Evolutionary conservation across 176 grass and related monocot species (phyloP).

Genomic region (Saccharum spontaneum): DNA sequence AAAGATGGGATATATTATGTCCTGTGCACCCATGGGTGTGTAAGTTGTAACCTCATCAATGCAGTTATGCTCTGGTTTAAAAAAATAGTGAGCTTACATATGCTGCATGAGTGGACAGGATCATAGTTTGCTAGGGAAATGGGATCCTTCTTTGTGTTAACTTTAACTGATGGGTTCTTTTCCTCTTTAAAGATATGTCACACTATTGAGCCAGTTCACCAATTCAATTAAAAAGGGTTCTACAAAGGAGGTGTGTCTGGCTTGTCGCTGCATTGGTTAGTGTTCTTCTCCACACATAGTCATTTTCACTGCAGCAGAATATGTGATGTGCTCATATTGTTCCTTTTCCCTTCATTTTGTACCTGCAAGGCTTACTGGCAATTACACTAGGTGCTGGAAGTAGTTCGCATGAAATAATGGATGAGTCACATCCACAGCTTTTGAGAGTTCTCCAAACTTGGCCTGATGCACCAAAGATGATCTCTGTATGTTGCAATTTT

Average conservation of each 20-base stretch:
- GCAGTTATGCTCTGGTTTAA: background rate
- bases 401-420: constrained; percentile 66
- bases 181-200: constrained; percentile 44
- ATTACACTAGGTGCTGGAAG: constrained; percentile 68
- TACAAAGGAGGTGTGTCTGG: constrained; percentile 64
- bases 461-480: constrained; percentile 62
- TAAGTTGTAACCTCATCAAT: background rate
- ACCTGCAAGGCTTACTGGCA: constrained; percentile 55
- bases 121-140: background rate
- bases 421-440: constrained; percentile 62
- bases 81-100: background rate
- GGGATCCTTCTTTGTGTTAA: background rate
- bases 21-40: background rate
- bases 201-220: constrained; percentile 51
- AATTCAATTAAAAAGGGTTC: constrained; percentile 82
- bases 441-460: constrained; percentile 60
- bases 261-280: constrained; percentile 64
- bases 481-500: constrained; percentile 50
- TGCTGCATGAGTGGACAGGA: background rate
- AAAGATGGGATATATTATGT: background rate
- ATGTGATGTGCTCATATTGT: constrained; percentile 22
- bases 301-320: background rate
- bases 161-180: constrained; percentile 4
- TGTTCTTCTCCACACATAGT: background rate
- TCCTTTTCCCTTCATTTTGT: constrained; percentile 7